Base-by-base conservation (phyloP, 2,329 filamentous ascomycete species). In the Colletotrichum melonis region DNA sequence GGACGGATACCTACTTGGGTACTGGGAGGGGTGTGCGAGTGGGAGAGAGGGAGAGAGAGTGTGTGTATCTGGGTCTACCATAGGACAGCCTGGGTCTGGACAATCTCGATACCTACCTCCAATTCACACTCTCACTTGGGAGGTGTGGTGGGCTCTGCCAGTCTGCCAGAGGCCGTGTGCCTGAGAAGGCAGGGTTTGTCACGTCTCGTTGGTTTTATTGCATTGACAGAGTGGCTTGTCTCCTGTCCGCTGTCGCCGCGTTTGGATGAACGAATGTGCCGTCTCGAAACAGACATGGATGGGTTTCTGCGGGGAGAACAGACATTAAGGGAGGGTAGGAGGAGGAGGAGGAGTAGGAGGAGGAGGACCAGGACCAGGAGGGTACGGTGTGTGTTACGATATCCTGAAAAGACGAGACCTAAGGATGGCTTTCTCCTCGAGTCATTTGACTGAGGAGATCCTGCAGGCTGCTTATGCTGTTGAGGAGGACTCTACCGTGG, bases 261-360 rank as follows among this genome's bases (percentile, higher is more conserved):
- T 73, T 73, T 73, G 70, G 70, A 73, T 64, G 70, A 73, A 73
- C 70, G 55, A 35, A 69, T 65, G 55, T 73, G 59, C 70, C 66
- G 55, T 73, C 66, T 73, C 59, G 56, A 63, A 46, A 32, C 55
- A 28, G 32, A 42, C 54, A 64, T 55, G 59, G 59, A 54, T 63
- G 58, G 32, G 59, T 54, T 59, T 63, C 42, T 55, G 55, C 52
- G 28, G 60, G n/a, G 54, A 49, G 42, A 32, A 49, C 26, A 55
- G 22, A 54, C 16, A 49, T 26, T 16, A 26, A 32, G 24, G 11
- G 63, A 16, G 54, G 46, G n/a, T 52, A n/a, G 11, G 30, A n/a
- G 35, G n/a, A 11, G 42, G 32, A 42, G 38, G 5, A 14, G 24
- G 24, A n/a, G 16, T 22, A n/a, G 32, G 14, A 11, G 11, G 14